Evolutionary conservation across 2,329 filamentous ascomycete genomes (phyloP).

Genomic region (Didymella arachidicola): DNA sequence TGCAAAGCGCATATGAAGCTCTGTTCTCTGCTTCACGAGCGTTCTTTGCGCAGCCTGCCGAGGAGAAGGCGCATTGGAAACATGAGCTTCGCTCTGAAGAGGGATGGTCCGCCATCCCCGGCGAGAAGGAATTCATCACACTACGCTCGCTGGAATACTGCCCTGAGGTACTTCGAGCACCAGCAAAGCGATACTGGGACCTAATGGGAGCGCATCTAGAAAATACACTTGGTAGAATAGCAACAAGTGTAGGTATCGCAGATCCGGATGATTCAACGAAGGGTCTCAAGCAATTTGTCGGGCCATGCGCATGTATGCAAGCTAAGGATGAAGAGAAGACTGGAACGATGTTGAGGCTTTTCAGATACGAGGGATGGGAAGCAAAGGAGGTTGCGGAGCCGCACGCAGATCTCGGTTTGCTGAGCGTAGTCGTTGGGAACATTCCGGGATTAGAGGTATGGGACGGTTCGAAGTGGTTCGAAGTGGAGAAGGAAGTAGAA

Average conservation of each 20-base stretch:
- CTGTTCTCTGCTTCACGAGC: conserved; percentile 42
- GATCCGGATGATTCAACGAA: conserved; percentile 18
- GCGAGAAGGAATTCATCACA: conserved; percentile 53
- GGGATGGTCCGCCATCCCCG: conserved; percentile 46
- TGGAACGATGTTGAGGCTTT: conserved; percentile 48
- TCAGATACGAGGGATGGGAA: conserved; percentile 48
- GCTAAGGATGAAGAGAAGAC: conserved; percentile 35
- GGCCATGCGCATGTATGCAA: conserved; percentile 36
- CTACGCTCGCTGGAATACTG: conserved; percentile 43
- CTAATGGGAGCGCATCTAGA: conserved; percentile 40
- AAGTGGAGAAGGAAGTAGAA: conserved; percentile 39
- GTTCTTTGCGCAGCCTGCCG: conserved; percentile 42
- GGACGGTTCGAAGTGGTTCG: conserved; percentile 36
- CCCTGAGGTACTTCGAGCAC: conserved; percentile 40
- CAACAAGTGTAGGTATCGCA: conserved; percentile 29
- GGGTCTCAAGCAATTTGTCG: conserved; percentile 38
- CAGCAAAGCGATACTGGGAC: conserved; percentile 46
- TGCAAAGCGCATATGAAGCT: conserved; percentile 39
- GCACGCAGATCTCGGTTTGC: conserved; percentile 47
- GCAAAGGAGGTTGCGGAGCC: conserved; percentile 48
- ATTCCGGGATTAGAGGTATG: conserved; percentile 50
- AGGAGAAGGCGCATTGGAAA: conserved; percentile 42
- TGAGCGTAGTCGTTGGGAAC: conserved; percentile 46
- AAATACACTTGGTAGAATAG: conserved; percentile 36
- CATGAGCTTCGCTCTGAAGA: conserved; percentile 47